Evolutionary conservation across 371 early-diverging fungal species (phyloP), one percentile per base, ranked within the genome.

Genomic region (Ordospora pajunii): DNA sequence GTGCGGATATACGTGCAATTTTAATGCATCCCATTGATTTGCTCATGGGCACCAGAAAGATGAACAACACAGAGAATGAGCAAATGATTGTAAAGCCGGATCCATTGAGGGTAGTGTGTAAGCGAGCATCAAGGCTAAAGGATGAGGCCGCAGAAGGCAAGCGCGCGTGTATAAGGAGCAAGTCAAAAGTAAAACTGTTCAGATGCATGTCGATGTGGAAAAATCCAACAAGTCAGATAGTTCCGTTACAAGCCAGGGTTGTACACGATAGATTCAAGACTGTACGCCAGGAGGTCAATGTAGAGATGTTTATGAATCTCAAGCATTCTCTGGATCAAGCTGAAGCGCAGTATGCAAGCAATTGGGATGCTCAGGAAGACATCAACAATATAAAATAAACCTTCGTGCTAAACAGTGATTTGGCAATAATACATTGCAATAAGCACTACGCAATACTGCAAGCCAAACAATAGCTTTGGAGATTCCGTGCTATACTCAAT

Each of bases 161-260:
- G 14, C 7, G 17, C 14, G 32, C 17, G 58, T 0, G 5, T 11
- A 37, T 12, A 12, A 37, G 12, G n/a, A 58, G 6, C 14, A 58
- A 58, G 37, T 37, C 58, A 58, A 58, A 37, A 12, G 37, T 58
- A 7, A 58, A 58, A 6, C n/a, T 58, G 58, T 12, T 37, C 3
- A 58, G 32, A 58, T 58, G 58, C 14, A 52, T 69, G 11, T 69
- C 70, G 4, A 69, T 43, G 40, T 69, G 53, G 51, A 69, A 69
- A 42, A 69, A 69, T 53, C 70, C 70, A 19, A 52, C 27, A 0
- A 69, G 53, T 44, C 42, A 69, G 45, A 51, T 53, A 10, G 44
- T 69, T 42, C 21, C 70, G 8, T 21, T 69, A 37, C 52, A 69
- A 9, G 2, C 22, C 12, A 50, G 70, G n/a, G 14, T 23, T 6